Percentiles rank a stretch among this genome's conserved stretches.
phyloP scores from a whole-genome alignment of 257 asterid genomes.

The Solanum lignicaule region DNA sequence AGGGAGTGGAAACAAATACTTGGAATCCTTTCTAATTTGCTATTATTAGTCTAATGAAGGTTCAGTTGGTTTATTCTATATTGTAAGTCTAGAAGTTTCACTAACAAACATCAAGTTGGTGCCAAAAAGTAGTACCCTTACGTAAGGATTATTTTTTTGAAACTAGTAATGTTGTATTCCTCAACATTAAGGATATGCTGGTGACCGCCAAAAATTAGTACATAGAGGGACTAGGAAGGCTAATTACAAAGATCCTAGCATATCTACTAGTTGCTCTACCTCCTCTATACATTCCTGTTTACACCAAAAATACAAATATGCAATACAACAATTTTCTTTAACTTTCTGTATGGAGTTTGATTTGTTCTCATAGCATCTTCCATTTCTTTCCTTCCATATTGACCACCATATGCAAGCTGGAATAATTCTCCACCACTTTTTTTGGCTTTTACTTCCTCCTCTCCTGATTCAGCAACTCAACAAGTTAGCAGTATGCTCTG shows the following conservation, averaged over 20 bases:
- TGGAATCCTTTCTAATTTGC: neutral
- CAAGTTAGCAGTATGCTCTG: no score
- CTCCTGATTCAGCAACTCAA: no score
- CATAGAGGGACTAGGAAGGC: neutral
- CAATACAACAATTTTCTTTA: neutral
- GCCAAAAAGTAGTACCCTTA: neutral
- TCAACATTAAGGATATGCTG: neutral
- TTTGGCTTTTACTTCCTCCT: no score
- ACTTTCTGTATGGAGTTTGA: neutral
- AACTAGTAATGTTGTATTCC: neutral
- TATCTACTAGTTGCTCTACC: neutral
- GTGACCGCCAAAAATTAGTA: neutral
- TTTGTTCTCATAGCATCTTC: no score
- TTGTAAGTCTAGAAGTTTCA: neutral
- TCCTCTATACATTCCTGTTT: neutral
- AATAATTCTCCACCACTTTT: no score
- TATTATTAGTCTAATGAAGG: neutral
- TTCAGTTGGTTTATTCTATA: neutral
- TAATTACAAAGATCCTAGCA: neutral
- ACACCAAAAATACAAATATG: neutral
- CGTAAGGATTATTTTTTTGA: neutral
- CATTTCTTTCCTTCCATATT: no score
- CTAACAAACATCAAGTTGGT: neutral
- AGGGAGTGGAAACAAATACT: neutral
- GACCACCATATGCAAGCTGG: no score